Percentiles rank a stretch among this genome's conserved stretches.
phyloP scores from a whole-genome alignment of 345 rosid genomes.

The Salix brachista region DNA sequence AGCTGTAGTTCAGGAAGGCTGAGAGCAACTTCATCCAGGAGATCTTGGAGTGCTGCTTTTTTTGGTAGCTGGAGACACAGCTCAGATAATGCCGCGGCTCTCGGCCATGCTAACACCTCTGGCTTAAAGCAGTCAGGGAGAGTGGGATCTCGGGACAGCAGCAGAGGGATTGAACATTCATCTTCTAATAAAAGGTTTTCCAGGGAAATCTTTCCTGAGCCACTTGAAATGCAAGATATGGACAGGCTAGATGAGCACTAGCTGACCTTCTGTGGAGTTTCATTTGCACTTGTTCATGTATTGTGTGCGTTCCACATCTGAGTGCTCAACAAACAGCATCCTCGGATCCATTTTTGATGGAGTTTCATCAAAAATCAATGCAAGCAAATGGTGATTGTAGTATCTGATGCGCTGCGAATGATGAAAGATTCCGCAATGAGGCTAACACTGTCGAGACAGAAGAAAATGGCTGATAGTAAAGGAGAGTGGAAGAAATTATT shows the following conservation, averaged over 20 bases:
- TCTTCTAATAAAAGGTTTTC: slow-evolving; percentile 73
- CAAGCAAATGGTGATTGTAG: not conserved
- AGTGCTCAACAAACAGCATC: not conserved
- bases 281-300: not conserved
- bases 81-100: slow-evolving; percentile 30
- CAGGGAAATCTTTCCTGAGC: slow-evolving; percentile 82
- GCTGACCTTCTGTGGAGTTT: slow-evolving; percentile 6
- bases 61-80: slow-evolving; percentile 98
- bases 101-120: slow-evolving; percentile 23
- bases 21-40: slow-evolving; percentile 76
- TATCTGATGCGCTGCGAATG: not conserved
- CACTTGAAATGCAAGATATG: slow-evolving; percentile 47
- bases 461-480: not conserved
- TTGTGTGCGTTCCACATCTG: not conserved
- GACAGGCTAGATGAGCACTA: slow-evolving; percentile 45
- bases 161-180: slow-evolving; percentile 44
- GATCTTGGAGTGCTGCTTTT: slow-evolving; percentile 87
- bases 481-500: not conserved
- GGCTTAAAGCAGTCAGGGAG: slow-evolving; percentile 62
- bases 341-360: not conserved
- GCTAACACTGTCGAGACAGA: not conserved
- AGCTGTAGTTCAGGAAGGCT: slow-evolving; percentile 59
- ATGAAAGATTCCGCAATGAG: not conserved
- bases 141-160: slow-evolving; percentile 46
- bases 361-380: not conserved